Evolutionary conservation across 768 basidiomycete species (phyloP), one percentile per base, ranked within the genome.

Genomic region (Phaeolepiota aurea): DNA sequence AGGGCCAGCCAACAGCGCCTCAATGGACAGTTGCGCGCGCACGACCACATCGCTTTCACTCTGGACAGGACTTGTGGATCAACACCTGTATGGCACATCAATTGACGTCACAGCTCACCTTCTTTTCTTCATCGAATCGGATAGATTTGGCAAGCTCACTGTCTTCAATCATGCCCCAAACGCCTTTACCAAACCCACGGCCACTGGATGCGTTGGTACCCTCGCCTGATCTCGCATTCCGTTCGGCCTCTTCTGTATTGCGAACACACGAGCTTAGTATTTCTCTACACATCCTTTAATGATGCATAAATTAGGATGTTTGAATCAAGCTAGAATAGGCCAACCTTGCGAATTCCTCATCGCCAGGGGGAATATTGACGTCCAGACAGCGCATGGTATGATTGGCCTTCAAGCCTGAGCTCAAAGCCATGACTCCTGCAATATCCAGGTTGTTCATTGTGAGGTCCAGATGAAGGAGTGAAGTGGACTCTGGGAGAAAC

Each of bases 401-500:
- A 54, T 98, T 98, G 7, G 72, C 76, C 55, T 87, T 87, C 37
- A 99, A 63, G 0, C 92, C 88, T 2, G 79, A 82, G 41, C 78
- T 83, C 16, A 99, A 76, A 0, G 96, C 96, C 78, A 97, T 83
- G 3, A 96, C 85, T 13, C 89, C 93, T 0, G 93, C 92, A 23
- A 91, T 70, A 53, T 91, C 91, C 21, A 98, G 64, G 4, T 69
- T 60, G 56, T 94, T 94, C 49, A 73, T 65, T 0, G 91, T 96
- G 20, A 96, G 63, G 59, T 97, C 96, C 40, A 99, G 79, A 58
- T 98, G 93, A 0, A 97, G 69, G 3, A 99, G 69, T 0, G 84
- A 85, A 13, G 71, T 74, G 0, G 87, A 82, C 57, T 98, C 93
- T 0, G 93, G 92, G 1, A 98, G 76, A 66, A 96, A 98, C 58